phyloP scores from a whole-genome alignment of 75 land plant species.

The Larix kaempferi region DNA sequence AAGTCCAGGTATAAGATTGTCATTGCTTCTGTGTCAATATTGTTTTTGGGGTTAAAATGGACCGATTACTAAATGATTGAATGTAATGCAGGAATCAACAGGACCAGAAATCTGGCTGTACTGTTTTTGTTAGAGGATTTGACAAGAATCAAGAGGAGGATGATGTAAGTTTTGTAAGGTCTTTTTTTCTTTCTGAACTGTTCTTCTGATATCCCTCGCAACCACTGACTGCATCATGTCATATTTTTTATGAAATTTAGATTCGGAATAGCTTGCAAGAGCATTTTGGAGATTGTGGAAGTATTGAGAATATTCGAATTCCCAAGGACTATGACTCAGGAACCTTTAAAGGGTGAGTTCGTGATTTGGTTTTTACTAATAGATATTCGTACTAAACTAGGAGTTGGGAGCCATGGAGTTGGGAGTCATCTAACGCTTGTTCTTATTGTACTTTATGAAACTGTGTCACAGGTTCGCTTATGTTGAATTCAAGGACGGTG shows the following conservation, averaged over 20 bases:
- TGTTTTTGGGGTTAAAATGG: not conserved
- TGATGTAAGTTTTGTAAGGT: slow-evolving; percentile 27
- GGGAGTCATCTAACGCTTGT: not conserved
- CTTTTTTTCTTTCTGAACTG: not conserved
- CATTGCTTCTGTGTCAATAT: too few species aligned
- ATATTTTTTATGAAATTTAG: slow-evolving; percentile 21
- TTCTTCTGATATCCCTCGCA: not conserved
- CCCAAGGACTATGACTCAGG: slow-evolving; percentile 82
- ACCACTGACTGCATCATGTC: not conserved
- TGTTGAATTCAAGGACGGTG: slow-evolving; percentile 31
- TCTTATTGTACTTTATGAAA: not conserved
- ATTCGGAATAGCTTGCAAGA: slow-evolving; percentile 49
- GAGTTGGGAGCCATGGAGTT: too few species aligned
- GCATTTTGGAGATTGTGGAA: slow-evolving; percentile 75
- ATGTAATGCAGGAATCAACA: too few species aligned
- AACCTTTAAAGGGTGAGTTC: slow-evolving; percentile 65
- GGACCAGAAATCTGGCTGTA: too few species aligned
- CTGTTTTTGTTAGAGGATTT: slow-evolving; percentile 66
- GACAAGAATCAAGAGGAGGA: slow-evolving; percentile 66
- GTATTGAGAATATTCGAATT: slow-evolving; percentile 50
- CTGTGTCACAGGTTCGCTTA: slow-evolving; percentile 43
- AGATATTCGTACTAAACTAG: not conserved
- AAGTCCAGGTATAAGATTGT: not conserved
- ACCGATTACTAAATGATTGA: not conserved
- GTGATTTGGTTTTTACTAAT: not conserved